Evolutionary conservation across 225 moss, liverwort and hornwort genomes (phyloP).

Genomic region (Takakia lepidozioides): DNA sequence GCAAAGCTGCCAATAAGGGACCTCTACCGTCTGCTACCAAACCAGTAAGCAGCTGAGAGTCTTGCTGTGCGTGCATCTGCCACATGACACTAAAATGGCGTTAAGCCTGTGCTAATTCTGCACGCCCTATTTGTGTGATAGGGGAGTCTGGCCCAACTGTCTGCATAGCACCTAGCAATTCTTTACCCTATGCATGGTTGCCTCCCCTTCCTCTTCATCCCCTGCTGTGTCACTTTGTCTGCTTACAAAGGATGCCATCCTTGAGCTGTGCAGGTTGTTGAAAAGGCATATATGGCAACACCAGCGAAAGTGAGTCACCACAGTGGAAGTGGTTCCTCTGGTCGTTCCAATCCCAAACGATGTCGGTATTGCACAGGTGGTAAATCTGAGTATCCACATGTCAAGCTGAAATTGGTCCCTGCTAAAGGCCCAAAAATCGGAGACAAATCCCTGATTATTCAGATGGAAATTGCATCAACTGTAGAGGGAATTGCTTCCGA

Average conservation of each 20-base stretch:
- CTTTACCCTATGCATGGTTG: neutral
- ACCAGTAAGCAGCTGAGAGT: too few relatives aligned
- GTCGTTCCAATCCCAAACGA: slow-evolving; percentile 4
- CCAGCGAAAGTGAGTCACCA: slow-evolving; percentile 16
- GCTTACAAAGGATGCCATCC: neutral
- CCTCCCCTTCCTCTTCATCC: neutral
- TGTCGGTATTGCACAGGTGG: slow-evolving; percentile 31
- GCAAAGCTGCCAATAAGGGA: slow-evolving; percentile 36
- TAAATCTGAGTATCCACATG: slow-evolving; percentile 28
- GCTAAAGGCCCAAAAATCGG: slow-evolving; percentile 26
- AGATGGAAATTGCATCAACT: slow-evolving; percentile 24
- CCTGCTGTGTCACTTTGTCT: neutral
- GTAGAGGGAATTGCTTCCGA: slow-evolving; percentile 27
- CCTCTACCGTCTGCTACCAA: too few relatives aligned
- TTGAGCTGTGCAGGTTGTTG: slow-evolving; percentile 15
- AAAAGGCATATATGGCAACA: slow-evolving; percentile 20
- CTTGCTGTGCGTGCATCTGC: too few relatives aligned
- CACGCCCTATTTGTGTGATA: neutral
- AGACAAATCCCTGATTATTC: slow-evolving; percentile 24
- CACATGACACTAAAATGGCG: too few relatives aligned
- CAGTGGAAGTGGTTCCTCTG: too few relatives aligned
- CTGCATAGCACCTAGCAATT: too few relatives aligned
- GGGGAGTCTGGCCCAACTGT: too few relatives aligned
- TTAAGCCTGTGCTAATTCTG: too few relatives aligned
- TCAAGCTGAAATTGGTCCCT: slow-evolving; percentile 25